phyloP scores from a whole-genome alignment of 352 stramenopile species.

The Thalassiosira hispida region DNA sequence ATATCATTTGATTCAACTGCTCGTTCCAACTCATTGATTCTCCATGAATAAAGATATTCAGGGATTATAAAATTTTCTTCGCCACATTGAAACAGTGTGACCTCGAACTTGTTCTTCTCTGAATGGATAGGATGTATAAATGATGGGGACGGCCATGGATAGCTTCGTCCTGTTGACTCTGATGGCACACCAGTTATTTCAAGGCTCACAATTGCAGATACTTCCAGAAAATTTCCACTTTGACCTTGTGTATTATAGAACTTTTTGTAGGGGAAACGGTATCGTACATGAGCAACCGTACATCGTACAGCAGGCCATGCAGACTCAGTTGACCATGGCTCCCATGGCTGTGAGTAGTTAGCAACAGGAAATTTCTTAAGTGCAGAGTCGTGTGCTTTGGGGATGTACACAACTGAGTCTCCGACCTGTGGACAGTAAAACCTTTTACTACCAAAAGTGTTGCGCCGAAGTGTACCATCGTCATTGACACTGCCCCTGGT shows the following conservation, averaged over 20 bases:
- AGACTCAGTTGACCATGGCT: slow-evolving; percentile 63
- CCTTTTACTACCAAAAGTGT: slow-evolving; percentile 63
- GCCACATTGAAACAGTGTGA: slow-evolving; percentile 76
- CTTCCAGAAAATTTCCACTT: slow-evolving; percentile 44
- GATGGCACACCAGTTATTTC: slow-evolving; percentile 72
- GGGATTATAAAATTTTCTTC: slow-evolving; percentile 74
- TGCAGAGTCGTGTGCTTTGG: slow-evolving; percentile 74
- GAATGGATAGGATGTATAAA: slow-evolving; percentile 57
- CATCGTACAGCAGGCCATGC: slow-evolving; percentile 77
- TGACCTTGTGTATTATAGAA: slow-evolving; percentile 47
- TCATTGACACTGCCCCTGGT: too few species aligned
- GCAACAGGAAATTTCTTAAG: slow-evolving; percentile 66
- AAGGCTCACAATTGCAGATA: slow-evolving; percentile 77
- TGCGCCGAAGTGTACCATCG: too few species aligned
- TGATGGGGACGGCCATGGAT: slow-evolving; percentile 67
- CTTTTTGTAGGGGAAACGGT: slow-evolving; percentile 77
- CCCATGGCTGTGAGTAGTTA: slow-evolving; percentile 61
- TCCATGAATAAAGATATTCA: slow-evolving; percentile 66
- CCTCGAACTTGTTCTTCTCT: slow-evolving; percentile 67
- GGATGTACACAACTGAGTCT: slow-evolving; percentile 84
- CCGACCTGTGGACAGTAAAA: slow-evolving; percentile 77
- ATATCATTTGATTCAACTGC: slow-evolving; percentile 45
- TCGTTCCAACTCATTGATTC: slow-evolving; percentile 40
- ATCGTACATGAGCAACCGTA: slow-evolving; percentile 69
- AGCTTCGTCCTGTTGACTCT: slow-evolving; percentile 51